Percentiles rank a stretch among this genome's conserved stretches.
These are phyloP conservation scores for Kodamaea sp. DNA, from an alignment of 1,139 yeast species.

Conservation along the genomic window DNA sequence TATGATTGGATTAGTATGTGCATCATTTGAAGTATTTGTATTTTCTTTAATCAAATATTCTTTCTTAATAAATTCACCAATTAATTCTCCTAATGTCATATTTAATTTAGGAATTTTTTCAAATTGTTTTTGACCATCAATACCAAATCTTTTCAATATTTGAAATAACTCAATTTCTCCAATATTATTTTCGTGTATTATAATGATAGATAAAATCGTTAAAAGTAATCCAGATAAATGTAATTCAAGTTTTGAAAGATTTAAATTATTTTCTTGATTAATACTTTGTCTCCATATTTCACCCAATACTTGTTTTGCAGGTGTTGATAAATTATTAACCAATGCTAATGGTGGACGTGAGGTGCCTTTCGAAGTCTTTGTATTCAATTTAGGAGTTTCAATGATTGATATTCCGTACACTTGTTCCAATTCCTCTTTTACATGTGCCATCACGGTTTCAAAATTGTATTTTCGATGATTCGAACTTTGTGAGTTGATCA, in stretches of 20 bases:
- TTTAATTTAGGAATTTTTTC: constrained; percentile 8
- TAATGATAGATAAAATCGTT: constrained; percentile 26
- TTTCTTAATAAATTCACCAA: constrained; percentile 29
- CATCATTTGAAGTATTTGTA: constrained; percentile 5
- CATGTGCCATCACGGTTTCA: constrained; percentile 17
- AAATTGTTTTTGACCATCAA: constrained; percentile 16
- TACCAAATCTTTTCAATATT: constrained; percentile 27
- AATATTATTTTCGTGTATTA: constrained; percentile 34
- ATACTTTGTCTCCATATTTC: constrained; percentile 15
- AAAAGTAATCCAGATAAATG: constrained; percentile 29
- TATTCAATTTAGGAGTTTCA: constrained; percentile 14
- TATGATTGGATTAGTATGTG: constrained; percentile 5
- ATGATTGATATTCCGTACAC: constrained; percentile 32
- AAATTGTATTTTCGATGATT: constrained; percentile 7
- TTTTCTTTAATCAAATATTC: constrained; percentile 30
- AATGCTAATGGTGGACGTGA: constrained; percentile 16
- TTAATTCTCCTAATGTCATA: constrained; percentile 21
- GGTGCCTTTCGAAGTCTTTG: constrained; percentile 7
- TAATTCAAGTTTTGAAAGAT: constrained; percentile 24
- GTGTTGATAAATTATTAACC: constrained; percentile 19
- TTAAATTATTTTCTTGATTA: neutral
- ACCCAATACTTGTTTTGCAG: constrained; percentile 18
- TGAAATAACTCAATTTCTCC: constrained; percentile 25
- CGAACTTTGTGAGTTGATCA: constrained; percentile 8
- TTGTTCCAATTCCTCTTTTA: constrained; percentile 19